phyloP scores from a whole-genome alignment of 495 filamentous ascomycete genomes.

The Daldinia concentrica region DNA sequence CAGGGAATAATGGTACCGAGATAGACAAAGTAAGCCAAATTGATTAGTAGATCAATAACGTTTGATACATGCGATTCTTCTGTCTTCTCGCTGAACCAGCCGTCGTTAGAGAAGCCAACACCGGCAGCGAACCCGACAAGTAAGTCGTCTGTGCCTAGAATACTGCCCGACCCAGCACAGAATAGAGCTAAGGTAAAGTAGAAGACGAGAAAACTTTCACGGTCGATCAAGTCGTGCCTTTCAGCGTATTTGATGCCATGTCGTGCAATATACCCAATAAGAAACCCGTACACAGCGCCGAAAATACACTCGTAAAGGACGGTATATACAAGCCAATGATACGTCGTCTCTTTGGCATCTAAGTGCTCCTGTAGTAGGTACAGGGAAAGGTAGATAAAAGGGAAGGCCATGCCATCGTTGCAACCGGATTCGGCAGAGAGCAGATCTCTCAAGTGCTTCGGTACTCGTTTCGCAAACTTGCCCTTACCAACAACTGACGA shows the following conservation, averaged over 20 bases:
- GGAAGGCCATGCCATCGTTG: slow-evolving; percentile 99
- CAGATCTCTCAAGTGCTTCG: slow-evolving; percentile 94
- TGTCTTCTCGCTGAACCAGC: slow-evolving; percentile 98
- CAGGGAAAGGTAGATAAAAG: slow-evolving; percentile 92
- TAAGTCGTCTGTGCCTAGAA: slow-evolving; percentile 94
- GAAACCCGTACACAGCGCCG: slow-evolving; percentile 87
- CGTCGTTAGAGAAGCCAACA: slow-evolving; percentile 98
- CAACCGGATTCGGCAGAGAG: slow-evolving; percentile 98
- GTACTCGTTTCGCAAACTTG: slow-evolving; percentile 96
- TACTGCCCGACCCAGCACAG: slow-evolving; percentile 92
- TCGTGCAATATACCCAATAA: slow-evolving; percentile 86
- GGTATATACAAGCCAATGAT: slow-evolving; percentile 89
- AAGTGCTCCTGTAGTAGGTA: slow-evolving; percentile 86
- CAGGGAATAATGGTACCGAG: slow-evolving; percentile 97
- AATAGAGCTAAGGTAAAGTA: slow-evolving; percentile 98
- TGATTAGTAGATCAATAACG: slow-evolving; percentile 97
- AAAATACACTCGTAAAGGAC: slow-evolving; percentile 97
- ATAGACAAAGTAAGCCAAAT: slow-evolving; percentile 97
- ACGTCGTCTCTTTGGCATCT: slow-evolving; percentile 71
- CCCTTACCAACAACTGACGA: slow-evolving; percentile 99
- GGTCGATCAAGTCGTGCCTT: slow-evolving; percentile 84
- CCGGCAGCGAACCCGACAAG: slow-evolving; percentile 94
- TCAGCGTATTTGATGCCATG: slow-evolving; percentile 93
- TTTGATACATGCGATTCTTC: slow-evolving; percentile 99
- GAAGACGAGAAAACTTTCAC: slow-evolving; percentile 97